phyloP scores from a whole-genome alignment of 2,329 filamentous ascomycete genomes.

The Pseudocercospora fuligena region DNA sequence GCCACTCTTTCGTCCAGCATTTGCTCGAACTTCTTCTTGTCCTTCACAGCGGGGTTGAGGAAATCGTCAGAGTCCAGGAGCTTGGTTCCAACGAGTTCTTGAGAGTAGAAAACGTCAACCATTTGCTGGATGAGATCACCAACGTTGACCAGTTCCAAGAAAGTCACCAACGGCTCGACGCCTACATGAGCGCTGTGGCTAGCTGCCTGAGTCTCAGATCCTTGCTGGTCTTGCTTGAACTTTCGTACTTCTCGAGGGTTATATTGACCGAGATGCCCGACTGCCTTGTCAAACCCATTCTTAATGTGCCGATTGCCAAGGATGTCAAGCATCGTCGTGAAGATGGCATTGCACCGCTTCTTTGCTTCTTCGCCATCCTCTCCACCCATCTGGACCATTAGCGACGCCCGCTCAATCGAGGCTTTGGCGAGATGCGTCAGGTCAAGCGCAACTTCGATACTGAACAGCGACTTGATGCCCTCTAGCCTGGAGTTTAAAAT shows the following conservation, averaged over 20 bases:
- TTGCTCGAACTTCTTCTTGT: constrained; percentile 98
- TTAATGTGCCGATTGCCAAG: constrained; percentile 87
- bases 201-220: constrained; percentile 12
- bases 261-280: constrained; percentile 87
- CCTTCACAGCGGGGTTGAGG: constrained; percentile 84
- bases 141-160: constrained; percentile 96
- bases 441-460: constrained; percentile 90
- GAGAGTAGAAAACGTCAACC: constrained; percentile 98
- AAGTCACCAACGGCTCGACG: constrained; percentile 90
- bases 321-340: constrained; percentile 80
- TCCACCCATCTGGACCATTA: constrained; percentile 80
- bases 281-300: constrained; percentile 90
- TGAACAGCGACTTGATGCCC: constrained; percentile 93
- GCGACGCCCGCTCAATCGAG: constrained; percentile 80
- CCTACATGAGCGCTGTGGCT: constrained; percentile 47
- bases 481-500: constrained; percentile 94
- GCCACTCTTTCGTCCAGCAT: constrained; percentile 98
- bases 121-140: constrained; percentile 98
- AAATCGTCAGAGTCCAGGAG: constrained; percentile 94
- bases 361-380: constrained; percentile 77
- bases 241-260: constrained; percentile 82
- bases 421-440: constrained; percentile 88
- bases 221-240: constrained; percentile 39
- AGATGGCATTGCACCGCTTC: constrained; percentile 88
- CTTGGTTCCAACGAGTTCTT: constrained; percentile 82